A percentile compares a stretch with the other conserved stretches of the same genome.
phyloP scores from a whole-genome alignment of 2,329 filamentous ascomycete species.

The Talaromyces sp. region DNA sequence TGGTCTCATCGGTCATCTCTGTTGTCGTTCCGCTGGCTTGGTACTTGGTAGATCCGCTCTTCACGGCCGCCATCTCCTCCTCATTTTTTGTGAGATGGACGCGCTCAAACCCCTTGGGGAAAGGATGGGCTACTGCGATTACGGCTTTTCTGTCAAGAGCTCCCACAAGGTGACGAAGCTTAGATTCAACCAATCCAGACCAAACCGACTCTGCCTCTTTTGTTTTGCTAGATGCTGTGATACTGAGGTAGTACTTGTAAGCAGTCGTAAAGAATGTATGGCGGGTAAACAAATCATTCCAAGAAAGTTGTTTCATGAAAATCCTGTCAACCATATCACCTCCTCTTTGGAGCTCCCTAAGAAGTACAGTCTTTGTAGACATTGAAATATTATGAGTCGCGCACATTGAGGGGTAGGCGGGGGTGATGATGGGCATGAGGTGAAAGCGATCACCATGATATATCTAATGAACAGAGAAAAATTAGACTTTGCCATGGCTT shows the following conservation, averaged over 20 bases:
- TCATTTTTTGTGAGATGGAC: conserved; percentile 69
- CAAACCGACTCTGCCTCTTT: conserved; percentile 85
- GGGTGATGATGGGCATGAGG: conserved; percentile 97
- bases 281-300: conserved; percentile 86
- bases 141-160: conserved; percentile 78
- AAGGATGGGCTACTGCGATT: conserved; percentile 83
- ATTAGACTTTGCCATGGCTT: conserved; percentile 5
- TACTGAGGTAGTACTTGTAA: conserved; percentile 93
- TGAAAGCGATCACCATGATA: conserved; percentile 82
- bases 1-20: conserved; percentile 55
- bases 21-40: conserved; percentile 58
- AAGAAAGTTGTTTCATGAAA: conserved; percentile 72
- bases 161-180: conserved; percentile 81
- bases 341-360: conserved; percentile 77
- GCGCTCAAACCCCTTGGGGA: conserved; percentile 89
- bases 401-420: conserved; percentile 97
- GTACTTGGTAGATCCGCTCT: conserved; percentile 64
- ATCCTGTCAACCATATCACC: conserved; percentile 78
- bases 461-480: conserved; percentile 52
- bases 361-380: conserved; percentile 83
- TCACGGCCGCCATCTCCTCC: conserved; percentile 63
- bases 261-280: conserved; percentile 91
- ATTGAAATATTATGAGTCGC: conserved; percentile 90
- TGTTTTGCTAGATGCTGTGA: conserved; percentile 78
- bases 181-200: conserved; percentile 92